A percentile compares a stretch with the other conserved stretches of the same genome.
Conservation (phyloP, 2,329 filamentous ascomycete species). For the Monilinia aucupariae region DNA sequence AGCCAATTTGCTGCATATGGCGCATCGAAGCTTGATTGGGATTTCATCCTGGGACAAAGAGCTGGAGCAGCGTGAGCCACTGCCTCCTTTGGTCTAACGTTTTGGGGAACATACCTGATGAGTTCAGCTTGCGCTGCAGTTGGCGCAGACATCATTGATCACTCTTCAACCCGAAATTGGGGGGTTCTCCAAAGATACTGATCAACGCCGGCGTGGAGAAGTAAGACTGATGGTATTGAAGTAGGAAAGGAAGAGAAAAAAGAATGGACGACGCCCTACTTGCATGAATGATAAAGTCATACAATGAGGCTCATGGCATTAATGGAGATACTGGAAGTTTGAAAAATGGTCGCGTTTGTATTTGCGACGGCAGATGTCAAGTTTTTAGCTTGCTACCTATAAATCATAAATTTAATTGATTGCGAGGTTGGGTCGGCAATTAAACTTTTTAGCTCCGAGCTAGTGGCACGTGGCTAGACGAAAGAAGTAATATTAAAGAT, state of each 20-base stretch:
- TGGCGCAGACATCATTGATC: slow-evolving; percentile 30
- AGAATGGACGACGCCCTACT: slow-evolving; percentile 13
- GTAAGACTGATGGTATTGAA: neutral
- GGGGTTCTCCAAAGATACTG: neutral
- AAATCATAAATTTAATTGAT: slow-evolving; percentile 3
- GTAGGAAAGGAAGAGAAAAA: slow-evolving; percentile 11
- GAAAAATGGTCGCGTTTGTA: slow-evolving; percentile 8
- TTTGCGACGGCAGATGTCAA: slow-evolving; percentile 11
- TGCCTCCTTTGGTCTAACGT: slow-evolving; percentile 13
- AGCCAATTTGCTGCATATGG: slow-evolving; percentile 84
- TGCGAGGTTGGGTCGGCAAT: slow-evolving; percentile 14
- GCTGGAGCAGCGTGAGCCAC: slow-evolving; percentile 21
- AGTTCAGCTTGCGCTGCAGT: slow-evolving; percentile 34
- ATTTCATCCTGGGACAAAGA: slow-evolving; percentile 60
- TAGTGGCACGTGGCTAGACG: neutral
- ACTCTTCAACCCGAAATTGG: neutral
- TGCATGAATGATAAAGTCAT: slow-evolving; percentile 10
- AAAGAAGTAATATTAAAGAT: too few relatives aligned
- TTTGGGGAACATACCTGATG: slow-evolving; percentile 31
- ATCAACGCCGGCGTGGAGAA: neutral
- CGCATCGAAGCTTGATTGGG: slow-evolving; percentile 93
- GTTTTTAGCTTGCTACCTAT: neutral
- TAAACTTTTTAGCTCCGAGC: slow-evolving; percentile 13
- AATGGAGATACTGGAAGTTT: slow-evolving; percentile 3
- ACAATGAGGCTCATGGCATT: slow-evolving; percentile 11